Conservation (phyloP, 129 eudicot genomes). For the Scalesia atractyloides region DNA sequence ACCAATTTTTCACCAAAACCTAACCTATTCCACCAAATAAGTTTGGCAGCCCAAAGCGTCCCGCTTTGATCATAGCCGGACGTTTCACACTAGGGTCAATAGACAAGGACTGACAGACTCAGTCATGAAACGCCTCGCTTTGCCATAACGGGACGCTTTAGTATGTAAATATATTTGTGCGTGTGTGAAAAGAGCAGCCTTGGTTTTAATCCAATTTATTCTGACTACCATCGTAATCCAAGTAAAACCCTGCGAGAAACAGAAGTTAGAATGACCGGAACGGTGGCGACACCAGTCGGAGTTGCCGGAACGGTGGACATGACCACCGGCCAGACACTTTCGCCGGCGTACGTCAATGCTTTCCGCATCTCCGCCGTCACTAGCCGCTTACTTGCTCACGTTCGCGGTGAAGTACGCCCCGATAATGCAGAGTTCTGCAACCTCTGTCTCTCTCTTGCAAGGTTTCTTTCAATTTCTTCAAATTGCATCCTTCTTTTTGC, state of each 20-base stretch:
- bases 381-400: slow-evolving; percentile 41
- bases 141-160: no score
- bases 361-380: slow-evolving; percentile 62
- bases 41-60: no score
- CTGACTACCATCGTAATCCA: neutral
- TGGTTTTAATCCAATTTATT: no score
- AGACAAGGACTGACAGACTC: no score
- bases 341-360: slow-evolving; percentile 47
- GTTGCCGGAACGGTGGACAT: neutral
- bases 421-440: slow-evolving; percentile 56
- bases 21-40: no score
- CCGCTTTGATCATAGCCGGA: no score
- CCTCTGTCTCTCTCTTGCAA: slow-evolving; percentile 80
- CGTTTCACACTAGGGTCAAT: no score
- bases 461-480: slow-evolving; percentile 32
- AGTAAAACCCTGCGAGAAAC: neutral
- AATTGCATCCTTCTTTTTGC: neutral
- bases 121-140: no score
- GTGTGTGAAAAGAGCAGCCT: no score
- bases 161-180: no score
- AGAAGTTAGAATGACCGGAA: slow-evolving; percentile 6
- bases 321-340: slow-evolving; percentile 15
- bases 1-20: no score
- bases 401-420: slow-evolving; percentile 9
- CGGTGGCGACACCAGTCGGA: slow-evolving; percentile 21